phyloP scores from a whole-genome alignment of 2,329 filamentous ascomycete genomes.

The Trichoderma lentiforme region DNA sequence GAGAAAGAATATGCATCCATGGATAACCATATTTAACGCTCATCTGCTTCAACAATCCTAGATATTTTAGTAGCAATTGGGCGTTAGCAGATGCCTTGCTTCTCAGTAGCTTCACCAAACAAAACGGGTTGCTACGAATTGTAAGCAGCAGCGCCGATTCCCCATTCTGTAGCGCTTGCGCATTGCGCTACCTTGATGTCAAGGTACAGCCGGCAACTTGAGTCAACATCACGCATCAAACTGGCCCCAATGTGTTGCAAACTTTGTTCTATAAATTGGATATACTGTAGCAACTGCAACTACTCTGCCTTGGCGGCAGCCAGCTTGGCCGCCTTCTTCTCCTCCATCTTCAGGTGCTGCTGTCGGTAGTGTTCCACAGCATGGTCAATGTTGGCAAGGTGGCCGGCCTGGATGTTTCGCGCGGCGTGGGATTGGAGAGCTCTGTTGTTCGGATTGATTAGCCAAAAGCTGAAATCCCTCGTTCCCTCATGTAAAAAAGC shows the following conservation, averaged over 20 bases:
- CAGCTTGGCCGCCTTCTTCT: slow-evolving; percentile 51
- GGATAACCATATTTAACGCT: not conserved
- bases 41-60: not conserved
- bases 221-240: not conserved
- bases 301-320: slow-evolving; percentile 34
- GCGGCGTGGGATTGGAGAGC: slow-evolving; percentile 48
- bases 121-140: not conserved
- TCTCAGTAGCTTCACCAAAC: not conserved
- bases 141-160: not conserved
- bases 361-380: slow-evolving; percentile 56
- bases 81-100: not conserved
- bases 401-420: slow-evolving; percentile 54
- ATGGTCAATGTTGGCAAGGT: slow-evolving; percentile 52
- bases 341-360: slow-evolving; percentile 53
- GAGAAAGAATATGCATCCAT: not conserved
- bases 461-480: not conserved
- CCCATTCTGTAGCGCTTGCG: not conserved
- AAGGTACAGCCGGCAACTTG: not conserved
- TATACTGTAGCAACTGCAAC: slow-evolving; percentile 1
- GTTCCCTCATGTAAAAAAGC: not conserved
- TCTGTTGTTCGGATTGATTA: slow-evolving; percentile 35
- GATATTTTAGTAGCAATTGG: not conserved
- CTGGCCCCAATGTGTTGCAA: not conserved
- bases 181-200: not conserved
- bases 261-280: slow-evolving; percentile 10